Conservation (phyloP, 306 rosid genomes). For the Boehmeria nivea region DNA sequence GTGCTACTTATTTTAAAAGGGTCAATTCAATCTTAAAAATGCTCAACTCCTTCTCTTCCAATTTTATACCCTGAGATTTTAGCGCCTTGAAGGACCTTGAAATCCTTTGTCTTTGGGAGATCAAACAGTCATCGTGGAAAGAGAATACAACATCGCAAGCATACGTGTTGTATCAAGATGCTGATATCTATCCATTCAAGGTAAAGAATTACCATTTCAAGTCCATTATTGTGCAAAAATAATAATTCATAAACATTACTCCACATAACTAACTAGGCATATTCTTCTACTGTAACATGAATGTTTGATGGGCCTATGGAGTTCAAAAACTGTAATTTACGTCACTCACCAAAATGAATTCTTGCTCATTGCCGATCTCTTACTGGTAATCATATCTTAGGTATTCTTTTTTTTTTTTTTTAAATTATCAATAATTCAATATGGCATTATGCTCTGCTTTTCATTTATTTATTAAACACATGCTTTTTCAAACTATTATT, state of each 20-base stretch:
- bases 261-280: no score
- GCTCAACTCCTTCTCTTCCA: no score
- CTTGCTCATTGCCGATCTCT: conserved; percentile 70
- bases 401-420: neutral
- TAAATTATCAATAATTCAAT: neutral
- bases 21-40: no score
- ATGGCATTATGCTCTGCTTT: neutral
- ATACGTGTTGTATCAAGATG: conserved; percentile 72
- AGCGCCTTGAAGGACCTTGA: conserved; percentile 73
- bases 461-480: neutral
- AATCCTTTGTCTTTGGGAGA: conserved; percentile 67
- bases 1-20: no score
- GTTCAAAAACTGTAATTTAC: conserved; percentile 59
- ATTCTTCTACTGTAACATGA: conserved; percentile 34
- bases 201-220: conserved; percentile 21
- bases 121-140: conserved; percentile 80
- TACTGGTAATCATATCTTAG: conserved; percentile 44
- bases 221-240: neutral
- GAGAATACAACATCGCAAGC: conserved; percentile 78
- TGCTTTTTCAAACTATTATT: neutral
- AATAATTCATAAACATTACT: no score
- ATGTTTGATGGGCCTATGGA: conserved; percentile 55
- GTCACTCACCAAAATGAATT: conserved; percentile 74
- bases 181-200: conserved; percentile 75
- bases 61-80: no score